Conservation (phyloP, 805 yeast species). For the Soucietia sequanensis region DNA sequence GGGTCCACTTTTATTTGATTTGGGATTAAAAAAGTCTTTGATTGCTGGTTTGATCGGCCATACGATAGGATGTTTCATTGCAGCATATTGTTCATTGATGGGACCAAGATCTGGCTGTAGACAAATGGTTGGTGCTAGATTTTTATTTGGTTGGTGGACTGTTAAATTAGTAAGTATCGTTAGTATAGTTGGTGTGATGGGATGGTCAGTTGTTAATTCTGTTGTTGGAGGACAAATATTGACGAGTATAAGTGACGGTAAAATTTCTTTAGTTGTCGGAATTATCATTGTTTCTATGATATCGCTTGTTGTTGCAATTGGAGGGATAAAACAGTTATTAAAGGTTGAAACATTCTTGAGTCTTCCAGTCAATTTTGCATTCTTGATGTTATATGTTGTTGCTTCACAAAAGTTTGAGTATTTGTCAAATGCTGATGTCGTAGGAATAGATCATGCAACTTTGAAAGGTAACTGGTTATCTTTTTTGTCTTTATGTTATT, state of each 20-base stretch:
- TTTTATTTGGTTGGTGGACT: conserved; percentile 81
- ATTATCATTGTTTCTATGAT: conserved; percentile 66
- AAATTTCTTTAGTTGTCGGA: conserved; percentile 70
- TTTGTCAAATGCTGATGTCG: conserved; percentile 23
- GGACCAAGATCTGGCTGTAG: conserved; percentile 91
- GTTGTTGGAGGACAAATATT: conserved; percentile 87
- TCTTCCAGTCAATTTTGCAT: conserved; percentile 66
- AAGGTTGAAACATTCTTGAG: conserved; percentile 67
- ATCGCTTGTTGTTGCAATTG: conserved; percentile 66
- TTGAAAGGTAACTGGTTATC: conserved; percentile 68
- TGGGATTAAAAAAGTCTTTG: conserved; percentile 66
- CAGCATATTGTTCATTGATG: conserved; percentile 81
- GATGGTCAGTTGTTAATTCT: conserved; percentile 93
- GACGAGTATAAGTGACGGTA: conserved; percentile 60
- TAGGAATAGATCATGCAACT: conserved; percentile 38
- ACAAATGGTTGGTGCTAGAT: conserved; percentile 82
- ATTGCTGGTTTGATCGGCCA: conserved; percentile 63
- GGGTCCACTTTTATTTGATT: conserved; percentile 68
- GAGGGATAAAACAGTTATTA: conserved; percentile 73
- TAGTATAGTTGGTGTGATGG: conserved; percentile 72
- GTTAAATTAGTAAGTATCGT: conserved; percentile 73
- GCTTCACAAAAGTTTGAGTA: conserved; percentile 48
- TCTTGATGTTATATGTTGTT: conserved; percentile 64
- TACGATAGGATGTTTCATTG: conserved; percentile 68
- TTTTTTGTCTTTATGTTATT: conserved; percentile 69